These are phyloP conservation scores for Beauveria varroae DNA, from an alignment of 2,329 filamentous ascomycete species.

Conservation along the genomic window DNA sequence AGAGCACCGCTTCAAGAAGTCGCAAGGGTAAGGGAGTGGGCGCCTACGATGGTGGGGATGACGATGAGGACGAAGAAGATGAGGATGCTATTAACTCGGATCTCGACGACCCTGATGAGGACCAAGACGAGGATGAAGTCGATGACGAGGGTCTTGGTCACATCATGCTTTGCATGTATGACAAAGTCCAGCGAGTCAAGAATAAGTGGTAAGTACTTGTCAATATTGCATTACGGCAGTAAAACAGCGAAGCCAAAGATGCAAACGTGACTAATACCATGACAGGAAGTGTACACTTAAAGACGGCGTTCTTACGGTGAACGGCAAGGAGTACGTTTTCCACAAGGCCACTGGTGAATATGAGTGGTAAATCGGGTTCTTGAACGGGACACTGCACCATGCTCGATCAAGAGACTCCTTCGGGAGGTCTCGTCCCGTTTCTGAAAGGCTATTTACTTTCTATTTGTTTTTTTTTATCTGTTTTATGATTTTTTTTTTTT, in stretches of 20 bases:
- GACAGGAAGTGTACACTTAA: slow-evolving; percentile 92
- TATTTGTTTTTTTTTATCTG: not conserved
- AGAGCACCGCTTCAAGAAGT: slow-evolving; percentile 13
- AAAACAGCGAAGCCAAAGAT: no score
- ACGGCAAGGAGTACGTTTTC: slow-evolving; percentile 94
- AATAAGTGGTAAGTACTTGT: slow-evolving; percentile 70
- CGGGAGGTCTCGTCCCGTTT: not conserved
- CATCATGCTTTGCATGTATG: slow-evolving; percentile 98
- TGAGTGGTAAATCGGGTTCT: slow-evolving; percentile 65
- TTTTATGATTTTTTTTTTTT: not conserved
- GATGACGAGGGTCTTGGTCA: slow-evolving; percentile 77
- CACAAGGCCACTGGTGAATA: slow-evolving; percentile 97
- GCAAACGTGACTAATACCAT: slow-evolving; percentile 7
- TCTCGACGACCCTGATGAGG: slow-evolving; percentile 88
- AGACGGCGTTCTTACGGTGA: slow-evolving; percentile 88
- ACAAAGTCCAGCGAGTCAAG: slow-evolving; percentile 98
- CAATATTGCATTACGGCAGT: no score
- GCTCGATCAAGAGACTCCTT: not conserved
- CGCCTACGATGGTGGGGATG: slow-evolving; percentile 58
- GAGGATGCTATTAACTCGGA: slow-evolving; percentile 99
- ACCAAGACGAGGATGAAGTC: slow-evolving; percentile 74
- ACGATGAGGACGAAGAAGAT: slow-evolving; percentile 57
- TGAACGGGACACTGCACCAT: not conserved
- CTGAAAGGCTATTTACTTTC: not conserved
- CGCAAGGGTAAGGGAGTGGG: slow-evolving; percentile 28